Base-by-base conservation (phyloP, 768 basidiomycete species). In the Filobasidium wieringae region DNA sequence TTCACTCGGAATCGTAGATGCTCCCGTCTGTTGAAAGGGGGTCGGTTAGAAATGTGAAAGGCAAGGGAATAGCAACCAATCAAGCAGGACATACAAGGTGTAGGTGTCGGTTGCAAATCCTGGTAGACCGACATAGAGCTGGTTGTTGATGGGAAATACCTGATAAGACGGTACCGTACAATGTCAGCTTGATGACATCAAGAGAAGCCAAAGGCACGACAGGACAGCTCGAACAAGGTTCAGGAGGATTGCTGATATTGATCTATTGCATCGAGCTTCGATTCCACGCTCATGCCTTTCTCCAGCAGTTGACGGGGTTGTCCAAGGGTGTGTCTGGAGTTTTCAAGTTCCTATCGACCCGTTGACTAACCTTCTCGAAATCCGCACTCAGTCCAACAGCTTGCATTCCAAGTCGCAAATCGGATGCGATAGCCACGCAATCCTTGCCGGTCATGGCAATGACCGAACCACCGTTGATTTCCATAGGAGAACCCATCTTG, bases 391-490 rank as follows among this genome's bases (percentile, higher is more conserved):
- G 83, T 33, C 87, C 84, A 66, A 92, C 72, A 6, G 87, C 81
- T 72, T 90, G 85, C 63, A 85, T 87, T 59, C 95, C 95, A 55
- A 97, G 77, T 62, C 93, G 58, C 65, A 93, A 71, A 77, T 99
- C 95, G 54, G 86, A 89, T 27, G 93, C 95, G 76, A 97, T 97
- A 53, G 95, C 95, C 51, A 99, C 95, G 74, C 95, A 99, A 66
- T 90, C 86, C 77, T 97, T 96, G 63, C 95, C 95, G 59, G 86
- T 86, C 95, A 99, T 99, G 78, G 95, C 95, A 76, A 99, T 81
- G 68, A 93, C 88, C 77, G 92, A 95, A 77, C 95, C 95, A 78
- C 92, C 92, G 80, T 95, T 96, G 62, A 84, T 79, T 76, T 88
- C 81, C 87, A 93, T 86, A 66, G 63, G 60, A 33, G 43, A 47